Evolutionary conservation across 176 grass and related monocot species (phyloP), one percentile per base, ranked within the genome.

Genomic region (Oryza longistaminata): DNA sequence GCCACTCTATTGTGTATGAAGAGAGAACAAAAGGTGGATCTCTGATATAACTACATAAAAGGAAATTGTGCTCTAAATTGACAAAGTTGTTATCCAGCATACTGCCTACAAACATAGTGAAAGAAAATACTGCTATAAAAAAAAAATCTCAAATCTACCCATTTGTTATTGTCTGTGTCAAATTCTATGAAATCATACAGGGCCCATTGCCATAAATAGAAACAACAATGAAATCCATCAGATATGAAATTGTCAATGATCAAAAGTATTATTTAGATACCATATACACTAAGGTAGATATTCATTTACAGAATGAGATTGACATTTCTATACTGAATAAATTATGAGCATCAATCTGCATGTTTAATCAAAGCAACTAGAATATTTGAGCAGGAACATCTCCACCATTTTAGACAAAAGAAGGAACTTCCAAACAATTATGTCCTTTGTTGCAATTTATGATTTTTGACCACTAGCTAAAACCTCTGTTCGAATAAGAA

Each of bases 111-210:
- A 72, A 53, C 13, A 82, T 42, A 21, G 33, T 13, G 27, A 82
- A 62, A 80, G 71, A 21, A 27, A 71, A 52, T 6, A 11, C 49
- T 1, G 14, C 0, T 6, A 6, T 52, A 16, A 3, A 16, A 52
- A 50, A 50, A 52, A 16, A 17, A 52, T 16, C 13, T 5, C 4
- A 16, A 52, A 52, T 16, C 15, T 52, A 29, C 62, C 71, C 62
- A 76, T 34, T 31, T 61, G 49, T 75, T 61, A 31, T 75, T 75
- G 43, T 50, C 0, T 39, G 61, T 84, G 49, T 75, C 61, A 72
- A 84, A 76, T 35, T 84, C 60, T 74, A 49, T 66, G 12, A 42
- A 52, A 19, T 21, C 27, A 49, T 43, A 75, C 70, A 83, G 49
- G 40, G 42, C 26, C 64, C 70, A 74, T 2, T 49, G 70, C 46